phyloP scores from a whole-genome alignment of 176 grass and related monocot genomes.

The Hsuehochloa calcarea region DNA sequence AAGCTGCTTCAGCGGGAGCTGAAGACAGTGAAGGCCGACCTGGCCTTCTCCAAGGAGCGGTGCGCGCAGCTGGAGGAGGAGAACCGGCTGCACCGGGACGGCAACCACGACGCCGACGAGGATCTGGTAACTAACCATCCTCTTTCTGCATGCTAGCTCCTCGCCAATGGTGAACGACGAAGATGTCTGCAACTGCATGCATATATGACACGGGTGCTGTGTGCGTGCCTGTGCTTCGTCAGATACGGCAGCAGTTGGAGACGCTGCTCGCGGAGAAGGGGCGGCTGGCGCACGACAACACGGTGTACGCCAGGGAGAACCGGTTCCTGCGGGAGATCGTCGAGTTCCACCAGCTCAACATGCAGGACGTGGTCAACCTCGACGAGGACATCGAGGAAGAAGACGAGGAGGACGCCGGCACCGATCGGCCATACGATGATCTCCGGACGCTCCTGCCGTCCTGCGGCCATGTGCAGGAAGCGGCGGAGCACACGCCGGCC shows the following conservation, averaged over 20 bases:
- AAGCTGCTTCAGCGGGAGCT: conserved; percentile 85
- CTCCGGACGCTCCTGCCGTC: neutral
- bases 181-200: neutral
- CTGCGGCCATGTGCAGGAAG: neutral
- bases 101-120: conserved; percentile 67
- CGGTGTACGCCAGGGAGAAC: conserved; percentile 78
- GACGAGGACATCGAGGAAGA: conserved; percentile 48
- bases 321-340: conserved; percentile 86
- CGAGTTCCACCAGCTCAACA: conserved; percentile 84
- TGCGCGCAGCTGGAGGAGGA: conserved; percentile 94
- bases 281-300: conserved; percentile 76
- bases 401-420: neutral
- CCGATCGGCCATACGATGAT: neutral
- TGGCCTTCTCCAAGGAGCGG: conserved; percentile 79
- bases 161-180: neutral
- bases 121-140: conserved; percentile 60
- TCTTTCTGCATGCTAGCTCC: neutral
- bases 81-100: conserved; percentile 59
- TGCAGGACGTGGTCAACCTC: conserved; percentile 63
- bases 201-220: neutral
- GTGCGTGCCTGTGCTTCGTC: neutral
- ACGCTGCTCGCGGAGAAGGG: conserved; percentile 81
- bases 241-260: conserved; percentile 86
- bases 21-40: conserved; percentile 78
- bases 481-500: neutral